A percentile compares a stretch with the other conserved stretches of the same genome.
Evolutionary conservation across 352 stramenopile genomes (phyloP).

Genomic region (Phytophthora pini): DNA sequence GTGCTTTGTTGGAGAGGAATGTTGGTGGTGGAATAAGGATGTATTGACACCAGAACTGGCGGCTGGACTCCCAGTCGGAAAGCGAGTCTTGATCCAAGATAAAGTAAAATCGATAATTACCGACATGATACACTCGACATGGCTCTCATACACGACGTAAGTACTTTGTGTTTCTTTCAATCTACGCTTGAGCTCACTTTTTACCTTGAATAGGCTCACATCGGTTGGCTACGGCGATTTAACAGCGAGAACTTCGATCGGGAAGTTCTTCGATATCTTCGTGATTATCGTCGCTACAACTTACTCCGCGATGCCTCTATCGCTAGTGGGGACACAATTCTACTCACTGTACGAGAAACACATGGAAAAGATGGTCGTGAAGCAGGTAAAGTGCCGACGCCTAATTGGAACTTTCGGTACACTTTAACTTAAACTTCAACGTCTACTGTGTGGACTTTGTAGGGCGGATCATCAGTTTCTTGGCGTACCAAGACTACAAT

Average conservation of each 20-base stretch:
- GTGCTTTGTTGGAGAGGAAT: slow-evolving; percentile 64
- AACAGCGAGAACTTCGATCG: slow-evolving; percentile 61
- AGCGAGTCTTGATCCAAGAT: slow-evolving; percentile 76
- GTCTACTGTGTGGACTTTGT: background rate
- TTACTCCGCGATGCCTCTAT: slow-evolving; percentile 83
- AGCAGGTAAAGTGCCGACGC: slow-evolving; percentile 37
- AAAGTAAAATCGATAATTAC: slow-evolving; percentile 47
- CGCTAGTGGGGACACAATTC: slow-evolving; percentile 75
- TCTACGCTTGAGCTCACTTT: background rate
- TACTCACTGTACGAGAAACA: slow-evolving; percentile 75
- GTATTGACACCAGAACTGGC: slow-evolving; percentile 56
- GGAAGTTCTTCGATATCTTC: slow-evolving; percentile 68
- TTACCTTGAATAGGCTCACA: slow-evolving; percentile 49
- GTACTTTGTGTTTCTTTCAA: background rate
- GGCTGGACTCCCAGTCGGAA: slow-evolving; percentile 47
- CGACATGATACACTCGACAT: slow-evolving; percentile 77
- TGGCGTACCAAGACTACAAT: slow-evolving; percentile 57
- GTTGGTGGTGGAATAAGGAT: slow-evolving; percentile 65
- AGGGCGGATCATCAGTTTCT: slow-evolving; percentile 64
- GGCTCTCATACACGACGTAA: slow-evolving; percentile 75
- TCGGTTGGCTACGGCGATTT: slow-evolving; percentile 83
- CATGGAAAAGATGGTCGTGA: slow-evolving; percentile 65
- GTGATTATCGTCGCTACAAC: slow-evolving; percentile 69
- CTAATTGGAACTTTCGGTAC: no score
- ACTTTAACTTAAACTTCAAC: background rate